Conservation (phyloP, 306 rosid genomes). For the Fagus crenata region DNA sequence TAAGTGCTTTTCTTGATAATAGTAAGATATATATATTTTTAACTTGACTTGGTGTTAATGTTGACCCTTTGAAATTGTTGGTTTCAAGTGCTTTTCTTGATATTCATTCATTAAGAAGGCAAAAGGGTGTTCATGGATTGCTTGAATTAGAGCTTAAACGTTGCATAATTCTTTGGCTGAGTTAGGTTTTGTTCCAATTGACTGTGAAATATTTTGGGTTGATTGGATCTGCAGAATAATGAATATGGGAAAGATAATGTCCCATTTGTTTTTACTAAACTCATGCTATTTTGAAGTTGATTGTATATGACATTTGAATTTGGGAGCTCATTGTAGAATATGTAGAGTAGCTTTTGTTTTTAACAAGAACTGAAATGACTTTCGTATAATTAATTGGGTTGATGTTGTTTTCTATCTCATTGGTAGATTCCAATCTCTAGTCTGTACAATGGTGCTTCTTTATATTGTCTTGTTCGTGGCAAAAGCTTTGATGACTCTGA, state of each 20-base stretch:
- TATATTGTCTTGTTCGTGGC: conserved; percentile 47
- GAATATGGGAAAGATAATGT: neutral
- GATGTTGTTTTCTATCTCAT: conserved; percentile 29
- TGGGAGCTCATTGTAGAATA: neutral
- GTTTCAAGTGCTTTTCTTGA: neutral
- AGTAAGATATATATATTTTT: too few relatives aligned
- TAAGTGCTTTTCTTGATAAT: too few relatives aligned
- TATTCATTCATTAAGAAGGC: neutral
- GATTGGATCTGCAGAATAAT: neutral
- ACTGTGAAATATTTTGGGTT: neutral
- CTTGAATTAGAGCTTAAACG: neutral
- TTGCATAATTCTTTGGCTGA: neutral
- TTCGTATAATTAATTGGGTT: conserved; percentile 11
- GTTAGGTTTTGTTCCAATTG: neutral
- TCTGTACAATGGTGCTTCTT: conserved; percentile 43
- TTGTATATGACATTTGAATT: neutral
- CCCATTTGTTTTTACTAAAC: neutral
- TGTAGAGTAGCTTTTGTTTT: conserved; percentile 7
- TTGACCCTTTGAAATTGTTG: neutral
- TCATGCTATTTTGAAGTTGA: neutral
- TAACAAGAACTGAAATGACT: neutral
- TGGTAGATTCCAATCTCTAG: conserved; percentile 64
- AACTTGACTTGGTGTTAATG: neutral
- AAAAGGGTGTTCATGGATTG: neutral
- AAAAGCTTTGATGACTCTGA: conserved; percentile 87